These are phyloP conservation scores for Podila clonocystis DNA, from an alignment of 192 early-diverging fungal species.

Conservation along the genomic window DNA sequence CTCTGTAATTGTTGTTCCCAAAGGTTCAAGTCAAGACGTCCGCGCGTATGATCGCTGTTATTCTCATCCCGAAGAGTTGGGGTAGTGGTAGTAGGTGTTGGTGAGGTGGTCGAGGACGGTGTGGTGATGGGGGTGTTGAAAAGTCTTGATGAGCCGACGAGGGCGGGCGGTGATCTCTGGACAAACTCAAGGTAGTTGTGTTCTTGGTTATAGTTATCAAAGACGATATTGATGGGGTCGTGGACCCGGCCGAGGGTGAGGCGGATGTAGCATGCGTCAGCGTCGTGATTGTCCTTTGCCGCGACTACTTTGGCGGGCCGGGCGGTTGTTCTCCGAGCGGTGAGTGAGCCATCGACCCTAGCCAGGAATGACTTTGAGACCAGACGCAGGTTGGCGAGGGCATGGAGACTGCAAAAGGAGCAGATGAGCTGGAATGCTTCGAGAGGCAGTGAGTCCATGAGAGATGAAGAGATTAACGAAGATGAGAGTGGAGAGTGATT, in stretches of 20 bases:
- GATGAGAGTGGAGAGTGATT: not conserved
- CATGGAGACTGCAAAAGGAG: constrained; percentile 27
- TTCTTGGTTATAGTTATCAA: constrained; percentile 19
- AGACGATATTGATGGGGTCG: constrained; percentile 34
- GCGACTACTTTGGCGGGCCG: not conserved
- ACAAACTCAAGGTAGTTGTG: constrained; percentile 46
- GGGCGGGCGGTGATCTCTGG: not conserved
- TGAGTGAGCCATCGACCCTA: constrained; percentile 36
- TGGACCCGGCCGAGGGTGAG: constrained; percentile 10
- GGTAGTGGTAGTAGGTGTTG: not conserved
- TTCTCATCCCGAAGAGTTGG: not conserved
- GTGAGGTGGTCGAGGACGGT: not conserved
- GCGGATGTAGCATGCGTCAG: constrained; percentile 30
- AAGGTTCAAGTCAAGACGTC: constrained; percentile 22
- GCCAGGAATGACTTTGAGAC: constrained; percentile 30
- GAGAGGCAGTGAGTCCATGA: constrained; percentile 21
- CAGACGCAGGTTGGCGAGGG: constrained; percentile 22
- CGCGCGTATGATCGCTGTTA: constrained; percentile 6
- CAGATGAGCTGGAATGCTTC: constrained; percentile 42
- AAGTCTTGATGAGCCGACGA: not conserved
- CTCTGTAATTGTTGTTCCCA: constrained; percentile 33
- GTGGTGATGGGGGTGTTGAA: not conserved
- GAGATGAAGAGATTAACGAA: not conserved
- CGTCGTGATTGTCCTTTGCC: constrained; percentile 14
- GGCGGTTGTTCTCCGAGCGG: constrained; percentile 19